Evolutionary conservation across 2,329 filamentous ascomycete genomes (phyloP), one percentile per base, ranked within the genome.

Genomic region (Cladophialophora yegresii): DNA sequence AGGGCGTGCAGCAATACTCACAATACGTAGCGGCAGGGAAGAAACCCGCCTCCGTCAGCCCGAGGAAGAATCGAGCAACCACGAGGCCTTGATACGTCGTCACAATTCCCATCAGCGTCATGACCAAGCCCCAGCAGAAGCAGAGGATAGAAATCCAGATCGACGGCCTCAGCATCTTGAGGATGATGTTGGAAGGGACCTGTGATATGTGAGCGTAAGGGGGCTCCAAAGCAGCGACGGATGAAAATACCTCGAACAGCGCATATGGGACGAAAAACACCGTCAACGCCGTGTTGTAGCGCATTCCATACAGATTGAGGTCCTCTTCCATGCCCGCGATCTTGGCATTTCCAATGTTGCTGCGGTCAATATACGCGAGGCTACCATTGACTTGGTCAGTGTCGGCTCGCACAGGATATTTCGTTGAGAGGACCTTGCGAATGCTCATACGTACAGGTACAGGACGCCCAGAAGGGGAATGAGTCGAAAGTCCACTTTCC

Each of bases 121-220:
- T 77, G 66, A 75, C 75, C 22, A 75, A 56, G 13, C 74, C 77
- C 75, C 76, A 74, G 61, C 69, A 66, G 47, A 80, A 65, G 75
- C 81, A 83, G 69, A 85, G 82, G 65, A 73, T 77, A 3, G 82
- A 79, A 22, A 85, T 80, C 79, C 81, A 84, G 59, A 83, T 69
- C 1, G 79, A 81, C 1, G 83, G 85, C 2, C 82, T 78, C 49
- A 82, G 69, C 12, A 73, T 72, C 70, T 81, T 81, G 61, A 81
- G 71, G 20, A 79, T 73, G 43, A 81, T 67, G 64, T 80, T 81
- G 68, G 73, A 77, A 30, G 78, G 71, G 10, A 80, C 74, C 57
- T 59, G 22, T 26, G 3, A n/a, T 6, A 16, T 43, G 36, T 43
- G 36, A 43, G 36, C 13, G n/a, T 40, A 40, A 16, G 36, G 36